Evolutionary conservation across 1,284 basidiomycete species (phyloP), one percentile per base, ranked within the genome.

Genomic region (Moniliophthora roreri): DNA sequence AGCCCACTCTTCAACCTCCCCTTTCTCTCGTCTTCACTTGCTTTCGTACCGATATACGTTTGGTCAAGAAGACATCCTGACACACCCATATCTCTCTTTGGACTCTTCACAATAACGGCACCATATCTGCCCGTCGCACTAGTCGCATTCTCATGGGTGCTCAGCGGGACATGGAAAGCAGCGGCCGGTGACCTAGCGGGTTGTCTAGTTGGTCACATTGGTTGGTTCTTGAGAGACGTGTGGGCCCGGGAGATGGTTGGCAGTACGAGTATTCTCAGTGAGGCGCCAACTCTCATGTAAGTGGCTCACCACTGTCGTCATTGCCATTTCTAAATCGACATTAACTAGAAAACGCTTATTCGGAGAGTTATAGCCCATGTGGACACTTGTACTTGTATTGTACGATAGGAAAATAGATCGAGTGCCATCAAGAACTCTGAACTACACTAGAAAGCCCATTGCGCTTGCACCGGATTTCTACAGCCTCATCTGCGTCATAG

Each of bases 41-140:
- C 93, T 0, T 96, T 96, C 65, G 90, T 96, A 2, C 88, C 97
- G 2, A 96, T 98, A 46, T 99, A 99, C 69, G 78, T 99, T 55
- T 99, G 97, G 96, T 93, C 94, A 7, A 78, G 97, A 47, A 79
- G 95, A 13, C 97, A 98, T 67, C 93, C 95, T 1, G 87, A 90
- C 26, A 91, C 95, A 4, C 91, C 93, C n/a, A 91, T 99, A 58
- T 95, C 93, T 4, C 80, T 99, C 23, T 97, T 99, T 63, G 96
- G 97, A 2, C 76, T 98, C 26, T 78, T 99, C 60, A 95, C 93
- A 3, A 93, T 99, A 65, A 91, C 93, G 0, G 96, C 96, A 0
- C 94, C 96, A 0, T 98, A 99, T 71, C 82, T 99, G 4, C 96
- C 97, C 1, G 76, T 95, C 50, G 90, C 93, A 0, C 84, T 98